Conservation (phyloP, 2,329 filamentous ascomycete species). For the Aspergillus cejpii region DNA sequence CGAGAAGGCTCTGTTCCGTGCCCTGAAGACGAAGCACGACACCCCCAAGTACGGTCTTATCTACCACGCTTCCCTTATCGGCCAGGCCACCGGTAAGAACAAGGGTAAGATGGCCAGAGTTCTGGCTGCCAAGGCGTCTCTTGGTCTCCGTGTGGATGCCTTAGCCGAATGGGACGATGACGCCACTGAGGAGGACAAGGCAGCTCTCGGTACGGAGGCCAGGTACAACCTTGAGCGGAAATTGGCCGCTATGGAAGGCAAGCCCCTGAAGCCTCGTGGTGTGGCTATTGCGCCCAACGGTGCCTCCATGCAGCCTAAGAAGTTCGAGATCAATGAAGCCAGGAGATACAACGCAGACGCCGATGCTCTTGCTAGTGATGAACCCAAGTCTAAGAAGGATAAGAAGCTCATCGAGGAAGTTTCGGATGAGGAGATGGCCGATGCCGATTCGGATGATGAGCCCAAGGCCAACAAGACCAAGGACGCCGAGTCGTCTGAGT, state of each 20-base stretch:
- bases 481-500: conserved; percentile 24
- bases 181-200: conserved; percentile 82
- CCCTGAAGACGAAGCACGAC: conserved; percentile 97
- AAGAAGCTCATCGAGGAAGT: conserved; percentile 45
- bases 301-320: conserved; percentile 57
- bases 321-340: conserved; percentile 78
- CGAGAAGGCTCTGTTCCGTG: conserved; percentile 97
- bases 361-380: conserved; percentile 70
- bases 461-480: conserved; percentile 14
- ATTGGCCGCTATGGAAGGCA: conserved; percentile 66
- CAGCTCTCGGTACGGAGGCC: conserved; percentile 63
- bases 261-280: conserved; percentile 72
- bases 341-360: conserved; percentile 93
- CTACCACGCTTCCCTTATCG: conserved; percentile 87
- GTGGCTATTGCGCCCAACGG: conserved; percentile 69
- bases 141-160: conserved; percentile 89
- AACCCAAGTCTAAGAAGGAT: conserved; percentile 46
- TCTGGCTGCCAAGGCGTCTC: conserved; percentile 84
- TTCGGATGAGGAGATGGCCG: conserved; percentile 41
- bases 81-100: conserved; percentile 94
- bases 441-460: conserved; percentile 35
- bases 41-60: conserved; percentile 97
- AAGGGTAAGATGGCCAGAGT: conserved; percentile 99
- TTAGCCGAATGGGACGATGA: conserved; percentile 70
- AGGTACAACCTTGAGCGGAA: conserved; percentile 46